Conservation (phyloP, 805 yeast species). For the Torulaspora gathmanii region DNA sequence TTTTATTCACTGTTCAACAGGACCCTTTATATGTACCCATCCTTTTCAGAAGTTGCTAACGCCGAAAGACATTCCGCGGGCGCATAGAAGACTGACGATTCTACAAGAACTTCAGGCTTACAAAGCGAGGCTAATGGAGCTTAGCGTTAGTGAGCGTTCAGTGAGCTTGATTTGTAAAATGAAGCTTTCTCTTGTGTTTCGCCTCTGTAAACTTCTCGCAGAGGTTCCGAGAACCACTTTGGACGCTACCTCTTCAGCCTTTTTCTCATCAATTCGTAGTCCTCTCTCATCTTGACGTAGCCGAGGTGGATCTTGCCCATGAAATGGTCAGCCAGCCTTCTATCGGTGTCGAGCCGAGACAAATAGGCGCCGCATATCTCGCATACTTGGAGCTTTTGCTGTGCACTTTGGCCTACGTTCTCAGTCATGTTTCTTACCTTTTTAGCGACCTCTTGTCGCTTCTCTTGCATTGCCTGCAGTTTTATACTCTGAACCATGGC, state of each 20-base stretch:
- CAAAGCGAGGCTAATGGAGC: no score
- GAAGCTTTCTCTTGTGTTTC: no score
- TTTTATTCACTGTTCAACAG: background rate
- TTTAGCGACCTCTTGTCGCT: constrained; percentile 50
- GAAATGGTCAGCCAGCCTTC: constrained; percentile 85
- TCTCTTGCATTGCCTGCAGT: constrained; percentile 42
- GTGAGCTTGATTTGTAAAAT: no score
- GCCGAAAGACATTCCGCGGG: no score
- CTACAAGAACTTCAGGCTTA: no score
- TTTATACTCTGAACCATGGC: constrained; percentile 47
- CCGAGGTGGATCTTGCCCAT: constrained; percentile 83
- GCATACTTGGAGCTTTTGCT: constrained; percentile 87
- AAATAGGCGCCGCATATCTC: constrained; percentile 85
- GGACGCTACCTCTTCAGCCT: constrained; percentile 2
- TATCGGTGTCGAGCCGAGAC: constrained; percentile 79
- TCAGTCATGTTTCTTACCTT: constrained; percentile 60
- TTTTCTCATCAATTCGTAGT: constrained; percentile 27
- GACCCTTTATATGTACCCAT: no score
- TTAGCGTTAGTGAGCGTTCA: no score
- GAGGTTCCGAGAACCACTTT: background rate
- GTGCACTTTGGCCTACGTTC: constrained; percentile 76
- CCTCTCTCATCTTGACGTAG: constrained; percentile 68
- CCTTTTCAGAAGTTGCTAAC: no score
- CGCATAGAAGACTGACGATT: no score
- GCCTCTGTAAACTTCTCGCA: no score